These are phyloP conservation scores for Rhizopogon vulgaris DNA, from an alignment of 768 basidiomycete genomes.

Conservation along the genomic window DNA sequence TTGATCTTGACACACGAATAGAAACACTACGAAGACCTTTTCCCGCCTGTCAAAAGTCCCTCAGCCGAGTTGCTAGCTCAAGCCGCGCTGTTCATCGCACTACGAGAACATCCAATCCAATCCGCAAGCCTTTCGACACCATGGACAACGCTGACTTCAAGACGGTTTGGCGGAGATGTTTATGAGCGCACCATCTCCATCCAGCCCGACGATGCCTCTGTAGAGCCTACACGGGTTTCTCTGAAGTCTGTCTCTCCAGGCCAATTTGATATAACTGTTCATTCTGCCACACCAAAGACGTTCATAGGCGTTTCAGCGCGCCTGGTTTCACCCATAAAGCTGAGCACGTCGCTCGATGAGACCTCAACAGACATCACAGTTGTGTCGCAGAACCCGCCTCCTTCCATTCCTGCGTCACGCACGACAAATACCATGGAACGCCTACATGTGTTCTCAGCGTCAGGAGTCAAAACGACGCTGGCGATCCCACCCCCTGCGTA, in stretches of 20 bases:
- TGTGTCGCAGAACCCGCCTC: conserved; percentile 60
- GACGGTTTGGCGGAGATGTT: conserved; percentile 73
- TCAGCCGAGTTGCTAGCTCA: conserved; percentile 64
- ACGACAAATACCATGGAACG: conserved; percentile 60
- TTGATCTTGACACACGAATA: conserved; percentile 21
- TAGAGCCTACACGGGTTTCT: conserved; percentile 31
- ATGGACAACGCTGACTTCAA: conserved; percentile 65
- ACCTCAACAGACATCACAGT: conserved; percentile 56
- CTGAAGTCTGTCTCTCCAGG: conserved; percentile 38
- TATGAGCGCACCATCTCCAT: conserved; percentile 58
- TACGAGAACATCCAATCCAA: conserved; percentile 48
- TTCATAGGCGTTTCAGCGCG: conserved; percentile 52
- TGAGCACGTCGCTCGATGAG: conserved; percentile 49
- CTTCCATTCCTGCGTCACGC: conserved; percentile 46
- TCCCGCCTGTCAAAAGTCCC: conserved; percentile 58
- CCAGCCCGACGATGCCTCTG: conserved; percentile 46
- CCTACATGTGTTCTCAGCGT: conserved; percentile 63
- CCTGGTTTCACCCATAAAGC: conserved; percentile 45
- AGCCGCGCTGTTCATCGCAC: conserved; percentile 69
- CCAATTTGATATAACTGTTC: conserved; percentile 50
- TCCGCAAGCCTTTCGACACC: conserved; percentile 37
- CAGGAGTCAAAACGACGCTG: conserved; percentile 58
- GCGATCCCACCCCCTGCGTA: conserved; percentile 66
- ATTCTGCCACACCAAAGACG: conserved; percentile 19
- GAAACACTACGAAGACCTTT: conserved; percentile 83